Evolutionary conservation across 805 yeast species (phyloP), one percentile per base, ranked within the genome.

Genomic region (Teunomyces atbi): DNA sequence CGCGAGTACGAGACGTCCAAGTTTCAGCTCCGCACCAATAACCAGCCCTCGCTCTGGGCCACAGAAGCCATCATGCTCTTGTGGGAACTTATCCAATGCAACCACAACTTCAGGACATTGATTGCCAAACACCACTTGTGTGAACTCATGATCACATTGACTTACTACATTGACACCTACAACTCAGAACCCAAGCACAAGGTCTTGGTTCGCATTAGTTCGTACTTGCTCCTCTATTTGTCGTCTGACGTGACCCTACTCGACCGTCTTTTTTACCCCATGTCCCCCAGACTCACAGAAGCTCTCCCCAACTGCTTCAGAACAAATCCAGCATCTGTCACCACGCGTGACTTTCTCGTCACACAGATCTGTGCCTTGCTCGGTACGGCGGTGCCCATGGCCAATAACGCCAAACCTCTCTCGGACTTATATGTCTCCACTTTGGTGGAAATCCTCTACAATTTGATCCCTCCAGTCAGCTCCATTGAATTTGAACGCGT

Each of bases 51-150:
- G 4, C 56, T 74, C 15, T 73, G 90, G 84, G 61, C 81, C 2
- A 66, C 73, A 3, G 91, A 85, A 57, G 59, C 78, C n/a, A 63
- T 81, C 5, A 74, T 85, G 59, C 59, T 91, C 6, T 53, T 86
- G 12, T 88, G 96, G 87, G 96, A 87, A 56, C 65, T 89, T 36
- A 65, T 80, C 28, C 92, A 88, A 58, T 83, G 89, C 54, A 92
- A 92, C 64, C 72, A 71, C 48, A 64, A 64, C 41, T 83, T 85
- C 56, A 74, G 74, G 47, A 63, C 74, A 2, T 21, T 59, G 20
- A 52, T 64, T 2, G 61, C 55, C 1, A 71, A 73, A 11, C 69
- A 73, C 38, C 72, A 73, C 50, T 77, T 82, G 2, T 69, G 76
- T 26, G 84, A 84, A 53, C 61, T 86, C 34, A 61, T 79, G 36